Conservation (phyloP, 2,329 filamentous ascomycete genomes). For the Rutstroemia sydowiana region DNA sequence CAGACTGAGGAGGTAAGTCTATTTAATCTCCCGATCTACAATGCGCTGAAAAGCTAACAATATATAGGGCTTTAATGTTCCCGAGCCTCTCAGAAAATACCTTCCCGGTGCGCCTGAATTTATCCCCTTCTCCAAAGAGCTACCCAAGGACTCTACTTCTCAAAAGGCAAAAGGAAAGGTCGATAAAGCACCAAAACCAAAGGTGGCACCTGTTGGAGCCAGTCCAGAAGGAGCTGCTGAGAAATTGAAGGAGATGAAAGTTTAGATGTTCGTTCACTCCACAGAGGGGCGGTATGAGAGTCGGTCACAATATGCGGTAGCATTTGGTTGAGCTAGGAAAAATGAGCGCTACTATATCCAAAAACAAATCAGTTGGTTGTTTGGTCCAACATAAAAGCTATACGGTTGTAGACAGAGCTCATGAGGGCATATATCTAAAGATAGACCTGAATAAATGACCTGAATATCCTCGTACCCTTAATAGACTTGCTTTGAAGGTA, state of each 20-base stretch:
- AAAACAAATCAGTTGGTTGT: not conserved
- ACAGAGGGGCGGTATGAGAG: not conserved
- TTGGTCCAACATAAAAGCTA: not conserved
- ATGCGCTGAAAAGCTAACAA: conserved; percentile 13
- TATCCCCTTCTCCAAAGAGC: conserved; percentile 78
- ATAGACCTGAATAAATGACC: not conserved
- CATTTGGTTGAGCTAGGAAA: too few relatives aligned
- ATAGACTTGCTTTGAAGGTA: too few relatives aligned
- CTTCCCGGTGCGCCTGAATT: conserved; percentile 86
- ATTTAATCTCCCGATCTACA: not conserved
- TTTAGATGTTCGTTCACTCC: conserved; percentile 10
- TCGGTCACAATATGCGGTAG: not conserved
- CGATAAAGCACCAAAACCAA: conserved; percentile 26
- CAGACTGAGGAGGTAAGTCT: conserved; percentile 71
- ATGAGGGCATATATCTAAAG: too few relatives aligned
- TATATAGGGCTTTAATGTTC: conserved; percentile 64
- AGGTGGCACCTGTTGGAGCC: conserved; percentile 20
- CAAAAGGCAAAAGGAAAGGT: conserved; percentile 41
- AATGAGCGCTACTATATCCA: too few relatives aligned
- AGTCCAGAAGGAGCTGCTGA: conserved; percentile 28
- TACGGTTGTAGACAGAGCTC: not conserved
- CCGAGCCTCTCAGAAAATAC: conserved; percentile 79
- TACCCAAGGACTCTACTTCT: conserved; percentile 67
- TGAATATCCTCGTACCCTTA: not conserved
- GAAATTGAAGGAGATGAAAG: conserved; percentile 31